These are phyloP conservation scores for Naganishia vaughanmartiniae DNA, from an alignment of 768 basidiomycete genomes.

Conservation along the genomic window DNA sequence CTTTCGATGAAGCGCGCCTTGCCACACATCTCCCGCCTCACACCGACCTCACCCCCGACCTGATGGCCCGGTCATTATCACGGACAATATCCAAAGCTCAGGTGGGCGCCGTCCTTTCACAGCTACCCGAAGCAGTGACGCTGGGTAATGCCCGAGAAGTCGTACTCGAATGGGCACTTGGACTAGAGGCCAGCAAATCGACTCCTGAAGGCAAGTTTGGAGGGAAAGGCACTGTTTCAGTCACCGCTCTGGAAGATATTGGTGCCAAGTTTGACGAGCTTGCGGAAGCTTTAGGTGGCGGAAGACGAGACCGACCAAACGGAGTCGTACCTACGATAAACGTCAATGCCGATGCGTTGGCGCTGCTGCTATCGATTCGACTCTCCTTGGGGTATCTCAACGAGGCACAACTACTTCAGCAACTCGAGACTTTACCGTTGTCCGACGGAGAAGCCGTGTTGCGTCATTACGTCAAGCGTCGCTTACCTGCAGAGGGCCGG, in stretches of 20 bases:
- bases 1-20: slow-evolving; percentile 45
- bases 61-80: slow-evolving; percentile 39
- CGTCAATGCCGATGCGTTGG: slow-evolving; percentile 34
- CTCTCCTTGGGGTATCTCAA: slow-evolving; percentile 49
- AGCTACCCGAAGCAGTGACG: slow-evolving; percentile 37
- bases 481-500: slow-evolving; percentile 45
- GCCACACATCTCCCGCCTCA: slow-evolving; percentile 47
- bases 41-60: slow-evolving; percentile 49
- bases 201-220: slow-evolving; percentile 37
- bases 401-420: slow-evolving; percentile 38
- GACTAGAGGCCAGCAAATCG: slow-evolving; percentile 34
- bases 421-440: slow-evolving; percentile 39
- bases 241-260: slow-evolving; percentile 41
- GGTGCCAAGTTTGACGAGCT: slow-evolving; percentile 22
- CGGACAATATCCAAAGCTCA: slow-evolving; percentile 41
- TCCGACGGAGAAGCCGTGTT: slow-evolving; percentile 44
- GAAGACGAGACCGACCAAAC: not conserved
- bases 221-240: slow-evolving; percentile 47
- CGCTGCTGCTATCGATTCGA: slow-evolving; percentile 43
- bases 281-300: slow-evolving; percentile 6
- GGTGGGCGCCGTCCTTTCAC: slow-evolving; percentile 42
- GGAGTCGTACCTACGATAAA: not conserved
- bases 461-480: slow-evolving; percentile 44
- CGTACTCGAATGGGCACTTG: slow-evolving; percentile 46
- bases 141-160: slow-evolving; percentile 48